These are phyloP conservation scores for Pezicula neosporulosa DNA, from an alignment of 2,329 filamentous ascomycete genomes.

Conservation along the genomic window DNA sequence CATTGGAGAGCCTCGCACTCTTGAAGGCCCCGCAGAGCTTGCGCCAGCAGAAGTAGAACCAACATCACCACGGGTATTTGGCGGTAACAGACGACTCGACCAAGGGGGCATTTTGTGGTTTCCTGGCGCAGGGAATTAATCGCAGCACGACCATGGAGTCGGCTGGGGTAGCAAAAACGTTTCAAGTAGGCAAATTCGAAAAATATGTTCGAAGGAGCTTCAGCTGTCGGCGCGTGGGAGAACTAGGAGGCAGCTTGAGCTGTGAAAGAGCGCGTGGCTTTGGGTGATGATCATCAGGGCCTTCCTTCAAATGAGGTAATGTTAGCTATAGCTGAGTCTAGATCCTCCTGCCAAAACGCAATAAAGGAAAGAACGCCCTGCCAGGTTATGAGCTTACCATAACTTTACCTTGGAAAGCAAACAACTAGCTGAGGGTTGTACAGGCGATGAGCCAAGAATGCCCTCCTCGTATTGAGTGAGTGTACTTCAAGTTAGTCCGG, in stretches of 20 bases:
- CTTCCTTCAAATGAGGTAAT: background rate
- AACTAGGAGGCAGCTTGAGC: too few relatives aligned
- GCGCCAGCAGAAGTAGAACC: conserved; percentile 5
- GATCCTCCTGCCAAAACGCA: too few relatives aligned
- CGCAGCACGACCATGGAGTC: conserved; percentile 17
- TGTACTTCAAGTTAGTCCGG: too few relatives aligned
- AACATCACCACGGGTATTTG: conserved; percentile 21
- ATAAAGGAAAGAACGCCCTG: background rate
- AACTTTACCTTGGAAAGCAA: background rate
- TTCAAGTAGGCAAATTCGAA: too few relatives aligned
- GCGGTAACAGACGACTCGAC: conserved; percentile 24
- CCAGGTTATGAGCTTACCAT: background rate
- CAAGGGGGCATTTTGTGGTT: conserved; percentile 28
- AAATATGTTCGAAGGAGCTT: too few relatives aligned
- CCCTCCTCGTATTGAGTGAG: too few relatives aligned
- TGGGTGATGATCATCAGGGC: background rate
- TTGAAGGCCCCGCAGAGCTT: conserved; percentile 14
- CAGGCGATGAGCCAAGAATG: too few relatives aligned
- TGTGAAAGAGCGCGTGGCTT: background rate
- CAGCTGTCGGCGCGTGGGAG: too few relatives aligned
- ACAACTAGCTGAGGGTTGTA: background rate
- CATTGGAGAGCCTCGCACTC: conserved; percentile 13
- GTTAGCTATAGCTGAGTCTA: too few relatives aligned
- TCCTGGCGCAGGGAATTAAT: conserved; percentile 6
- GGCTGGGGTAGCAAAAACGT: background rate